Conservation (phyloP, 768 basidiomycete species). For the Mycena leptocephala region DNA sequence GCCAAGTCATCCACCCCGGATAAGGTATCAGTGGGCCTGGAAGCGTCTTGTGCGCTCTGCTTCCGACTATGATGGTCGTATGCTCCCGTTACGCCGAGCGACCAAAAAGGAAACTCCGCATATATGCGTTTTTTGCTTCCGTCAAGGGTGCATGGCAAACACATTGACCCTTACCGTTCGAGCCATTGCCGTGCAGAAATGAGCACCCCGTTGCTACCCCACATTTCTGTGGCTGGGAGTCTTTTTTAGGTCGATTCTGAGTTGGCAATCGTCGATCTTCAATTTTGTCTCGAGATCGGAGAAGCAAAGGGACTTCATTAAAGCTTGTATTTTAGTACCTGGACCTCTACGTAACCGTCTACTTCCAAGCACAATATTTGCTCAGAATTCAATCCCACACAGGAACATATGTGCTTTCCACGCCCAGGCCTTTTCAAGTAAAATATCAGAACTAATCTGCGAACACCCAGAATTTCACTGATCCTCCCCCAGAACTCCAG, state of each 20-base stretch:
- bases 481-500: no score
- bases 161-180: background rate
- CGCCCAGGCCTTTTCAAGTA: background rate
- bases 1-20: slow-evolving; percentile 8
- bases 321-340: background rate
- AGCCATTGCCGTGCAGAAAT: background rate
- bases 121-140: background rate
- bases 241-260: background rate
- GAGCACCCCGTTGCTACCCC: background rate
- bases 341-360: no score
- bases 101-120: slow-evolving; percentile 8
- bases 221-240: background rate
- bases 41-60: background rate
- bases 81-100: background rate
- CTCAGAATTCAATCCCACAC: no score
- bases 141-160: background rate
- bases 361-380: no score
- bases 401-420: no score
- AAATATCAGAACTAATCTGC: background rate
- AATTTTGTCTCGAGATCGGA: background rate
- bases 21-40: background rate
- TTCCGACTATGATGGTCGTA: background rate
- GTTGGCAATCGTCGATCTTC: background rate
- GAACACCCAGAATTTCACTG: background rate
- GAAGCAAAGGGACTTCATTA: no score